Base-by-base conservation (phyloP, 331 rosid species). In the Ulmus americana region DNA sequence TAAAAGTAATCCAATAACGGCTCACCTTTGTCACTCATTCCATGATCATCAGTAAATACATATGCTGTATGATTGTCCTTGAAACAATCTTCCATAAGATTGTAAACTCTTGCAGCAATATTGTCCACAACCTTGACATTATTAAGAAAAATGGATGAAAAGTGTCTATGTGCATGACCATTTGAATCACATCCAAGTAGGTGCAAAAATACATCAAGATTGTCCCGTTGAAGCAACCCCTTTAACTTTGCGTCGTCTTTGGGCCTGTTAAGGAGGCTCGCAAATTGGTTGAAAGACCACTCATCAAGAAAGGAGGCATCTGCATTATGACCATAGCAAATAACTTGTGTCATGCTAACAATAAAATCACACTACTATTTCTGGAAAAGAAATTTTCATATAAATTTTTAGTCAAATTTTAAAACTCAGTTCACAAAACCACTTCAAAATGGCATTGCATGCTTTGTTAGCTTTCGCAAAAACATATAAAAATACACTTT, bases 211-310 rank as follows among this genome's bases (percentile, higher is more conserved):
- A 87, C 59, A 40, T 81, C 88, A 83, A 90, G 86, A 55, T 87
- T 80, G 69, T 87, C 88, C 77, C 80, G 88, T 68, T 43, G 73
- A 63, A 90, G 88, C 64, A 87, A 76, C 48, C 74, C 84, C 83
- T 74, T 83, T 82, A 83, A 59, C 67, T 82, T 85, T 62, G 76
- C 74, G 58, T 87, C 92, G 78, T 83, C 85, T 43, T 55, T 65
- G 76, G 97, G 87, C 65, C 78, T 74, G 76, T 90, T 83, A 62
- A 83, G 76, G 70, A 90, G 95, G 76, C 83, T 75, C 74, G 70
- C 77, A 78, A 90, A 90, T 77, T 90, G 88, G 68, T 87, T 92
- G 52, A 90, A 86, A n/a, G 97, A 90, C 97, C 95, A 90, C 90
- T 85, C 74, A 57, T 90, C 97, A 76, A 90, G 77, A 83, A 90